Evolutionary conservation across 768 basidiomycete genomes (phyloP).

Genomic region (Lentinula lateritia): DNA sequence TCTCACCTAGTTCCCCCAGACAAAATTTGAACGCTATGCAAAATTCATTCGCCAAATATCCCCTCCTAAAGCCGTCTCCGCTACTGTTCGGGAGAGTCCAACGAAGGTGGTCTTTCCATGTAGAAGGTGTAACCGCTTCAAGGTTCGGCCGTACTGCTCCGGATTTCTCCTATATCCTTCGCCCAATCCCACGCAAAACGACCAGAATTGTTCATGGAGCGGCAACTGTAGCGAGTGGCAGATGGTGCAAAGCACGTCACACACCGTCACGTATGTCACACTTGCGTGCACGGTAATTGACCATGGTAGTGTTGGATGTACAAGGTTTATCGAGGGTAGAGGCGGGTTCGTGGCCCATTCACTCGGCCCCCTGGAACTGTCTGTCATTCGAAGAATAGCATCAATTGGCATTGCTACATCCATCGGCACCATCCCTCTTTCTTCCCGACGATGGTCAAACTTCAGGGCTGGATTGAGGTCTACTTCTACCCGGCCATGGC

Average conservation of each 20-base stretch:
- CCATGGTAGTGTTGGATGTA: background rate
- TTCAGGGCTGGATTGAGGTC: background rate
- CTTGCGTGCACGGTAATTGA: background rate
- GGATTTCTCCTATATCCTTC: background rate
- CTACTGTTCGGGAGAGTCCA: background rate
- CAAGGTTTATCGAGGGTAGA: background rate
- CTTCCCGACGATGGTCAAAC: background rate
- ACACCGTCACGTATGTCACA: background rate
- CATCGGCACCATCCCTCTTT: background rate
- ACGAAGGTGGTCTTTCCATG: background rate
- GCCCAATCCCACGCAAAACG: background rate
- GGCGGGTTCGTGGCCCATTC: background rate
- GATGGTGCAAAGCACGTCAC: background rate
- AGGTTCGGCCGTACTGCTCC: background rate
- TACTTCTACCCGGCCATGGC: background rate
- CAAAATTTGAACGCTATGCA: background rate
- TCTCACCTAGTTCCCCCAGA: background rate
- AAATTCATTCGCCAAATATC: background rate
- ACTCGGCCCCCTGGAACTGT: background rate
- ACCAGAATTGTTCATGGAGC: background rate
- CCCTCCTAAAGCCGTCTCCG: background rate
- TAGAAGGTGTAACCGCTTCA: background rate
- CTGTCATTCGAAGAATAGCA: background rate
- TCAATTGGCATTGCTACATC: background rate
- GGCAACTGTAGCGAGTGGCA: background rate